Evolutionary conservation across 2,329 filamentous ascomycete species (phyloP).

Genomic region (Alternaria brassicicola): DNA sequence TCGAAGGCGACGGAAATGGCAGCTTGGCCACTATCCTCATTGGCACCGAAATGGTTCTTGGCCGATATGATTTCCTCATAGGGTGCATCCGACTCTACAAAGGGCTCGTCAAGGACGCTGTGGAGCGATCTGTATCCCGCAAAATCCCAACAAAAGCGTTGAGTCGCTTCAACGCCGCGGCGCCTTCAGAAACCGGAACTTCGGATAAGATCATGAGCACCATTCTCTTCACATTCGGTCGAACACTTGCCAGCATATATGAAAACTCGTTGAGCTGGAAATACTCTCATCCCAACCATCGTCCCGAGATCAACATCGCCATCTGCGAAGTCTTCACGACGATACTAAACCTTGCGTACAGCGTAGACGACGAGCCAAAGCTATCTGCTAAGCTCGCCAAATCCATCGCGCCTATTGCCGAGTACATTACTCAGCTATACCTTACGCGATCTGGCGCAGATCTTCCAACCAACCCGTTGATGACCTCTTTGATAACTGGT

Average conservation of each 20-base stretch:
- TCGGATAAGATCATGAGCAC: conserved; percentile 78
- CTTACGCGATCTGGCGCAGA: conserved; percentile 72
- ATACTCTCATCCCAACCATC: conserved; percentile 72
- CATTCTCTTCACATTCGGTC: conserved; percentile 74
- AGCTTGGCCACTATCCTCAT: conserved; percentile 79
- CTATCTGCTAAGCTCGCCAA: conserved; percentile 61
- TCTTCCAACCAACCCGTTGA: conserved; percentile 76
- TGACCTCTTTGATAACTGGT: conserved; percentile 70
- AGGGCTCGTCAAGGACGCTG: conserved; percentile 75
- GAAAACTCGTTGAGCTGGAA: conserved; percentile 88
- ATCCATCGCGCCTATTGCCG: conserved; percentile 73
- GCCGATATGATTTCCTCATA: conserved; percentile 77
- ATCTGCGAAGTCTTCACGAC: conserved; percentile 74
- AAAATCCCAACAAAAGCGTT: conserved; percentile 62
- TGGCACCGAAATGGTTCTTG: conserved; percentile 78
- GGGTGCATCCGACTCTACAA: conserved; percentile 77
- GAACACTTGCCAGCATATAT: conserved; percentile 79
- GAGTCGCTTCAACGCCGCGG: conserved; percentile 54
- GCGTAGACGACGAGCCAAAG: conserved; percentile 68
- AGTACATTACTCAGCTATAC: conserved; percentile 78
- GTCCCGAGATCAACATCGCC: conserved; percentile 69
- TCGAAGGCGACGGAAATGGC: conserved; percentile 77
- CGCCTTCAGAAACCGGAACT: conserved; percentile 68
- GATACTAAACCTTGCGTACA: conserved; percentile 74
- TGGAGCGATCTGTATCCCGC: conserved; percentile 70